These are phyloP conservation scores for Aplosporella prunicola DNA, from an alignment of 2,329 filamentous ascomycete species.

Conservation along the genomic window DNA sequence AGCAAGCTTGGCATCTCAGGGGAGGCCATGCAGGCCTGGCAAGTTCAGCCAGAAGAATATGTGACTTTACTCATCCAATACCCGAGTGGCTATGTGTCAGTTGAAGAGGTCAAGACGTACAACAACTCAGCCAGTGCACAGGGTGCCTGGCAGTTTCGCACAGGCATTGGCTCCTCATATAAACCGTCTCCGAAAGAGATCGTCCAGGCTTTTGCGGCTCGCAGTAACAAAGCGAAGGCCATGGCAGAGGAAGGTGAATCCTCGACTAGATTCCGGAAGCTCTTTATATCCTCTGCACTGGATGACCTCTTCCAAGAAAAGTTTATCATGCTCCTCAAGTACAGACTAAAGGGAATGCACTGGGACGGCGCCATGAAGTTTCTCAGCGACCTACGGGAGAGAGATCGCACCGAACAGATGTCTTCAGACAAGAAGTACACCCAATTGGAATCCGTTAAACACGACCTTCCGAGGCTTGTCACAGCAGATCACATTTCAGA, in stretches of 20 bases:
- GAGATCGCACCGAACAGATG: conserved; percentile 18
- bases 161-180: conserved; percentile 62
- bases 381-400: conserved; percentile 40
- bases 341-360: conserved; percentile 45
- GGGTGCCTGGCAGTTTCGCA: conserved; percentile 45
- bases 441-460: conserved; percentile 21
- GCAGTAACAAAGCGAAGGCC: conserved; percentile 24
- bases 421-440: conserved; percentile 33
- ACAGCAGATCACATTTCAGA: conserved; percentile 42
- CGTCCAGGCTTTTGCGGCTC: conserved; percentile 40
- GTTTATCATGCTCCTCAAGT: conserved; percentile 53
- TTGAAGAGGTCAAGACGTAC: conserved; percentile 32
- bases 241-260: too few species aligned
- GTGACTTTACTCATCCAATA: conserved; percentile 64
- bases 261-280: conserved; percentile 38
- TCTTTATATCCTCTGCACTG: conserved; percentile 65
- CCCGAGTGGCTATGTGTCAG: conserved; percentile 48
- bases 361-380: conserved; percentile 62
- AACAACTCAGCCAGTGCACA: conserved; percentile 14
- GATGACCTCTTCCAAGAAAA: conserved; percentile 57
- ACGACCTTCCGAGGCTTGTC: conserved; percentile 37
- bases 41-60: conserved; percentile 56
- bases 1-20: conserved; percentile 62
- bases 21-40: conserved; percentile 70
- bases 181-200: conserved; percentile 56